These are phyloP conservation scores for Colletotrichum tropicale DNA, from an alignment of 2,329 filamentous ascomycete species.

Conservation along the genomic window DNA sequence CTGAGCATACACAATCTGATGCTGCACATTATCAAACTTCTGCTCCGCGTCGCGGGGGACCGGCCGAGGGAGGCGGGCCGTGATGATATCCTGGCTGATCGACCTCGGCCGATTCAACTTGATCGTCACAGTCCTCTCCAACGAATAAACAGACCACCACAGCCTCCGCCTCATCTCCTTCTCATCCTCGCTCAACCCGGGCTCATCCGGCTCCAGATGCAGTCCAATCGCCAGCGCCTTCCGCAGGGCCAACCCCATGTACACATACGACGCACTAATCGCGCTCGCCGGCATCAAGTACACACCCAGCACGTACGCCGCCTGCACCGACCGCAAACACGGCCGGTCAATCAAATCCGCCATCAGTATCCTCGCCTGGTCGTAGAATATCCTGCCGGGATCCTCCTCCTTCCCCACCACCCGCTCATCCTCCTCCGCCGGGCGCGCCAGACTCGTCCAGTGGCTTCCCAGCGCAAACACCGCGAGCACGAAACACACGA, in stretches of 20 bases:
- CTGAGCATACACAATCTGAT: constrained; percentile 33
- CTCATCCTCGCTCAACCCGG: constrained; percentile 23
- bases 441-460: constrained; percentile 33
- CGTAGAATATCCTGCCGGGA: constrained; percentile 33
- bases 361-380: constrained; percentile 31
- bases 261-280: constrained; percentile 35
- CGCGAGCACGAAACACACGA: constrained; percentile 29
- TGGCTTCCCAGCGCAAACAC: constrained; percentile 36
- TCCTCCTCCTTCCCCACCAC: constrained; percentile 19
- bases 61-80: constrained; percentile 22
- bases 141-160: constrained; percentile 34
- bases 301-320: constrained; percentile 34
- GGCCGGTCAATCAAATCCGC: constrained; percentile 37
- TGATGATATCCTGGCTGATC: constrained; percentile 25
- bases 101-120: constrained; percentile 29
- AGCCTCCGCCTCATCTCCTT: constrained; percentile 25
- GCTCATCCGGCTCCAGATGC: constrained; percentile 29
- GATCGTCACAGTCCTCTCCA: constrained; percentile 28
- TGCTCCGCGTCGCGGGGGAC: constrained; percentile 26
- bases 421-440: constrained; percentile 22
- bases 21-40: constrained; percentile 34
- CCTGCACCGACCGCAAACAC: constrained; percentile 35
- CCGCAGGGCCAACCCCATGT: constrained; percentile 31
- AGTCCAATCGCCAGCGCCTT: constrained; percentile 32
- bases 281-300: constrained; percentile 38